These are phyloP conservation scores for Elongisporangium prolatum DNA, from an alignment of 352 stramenopile genomes.

Conservation along the genomic window DNA sequence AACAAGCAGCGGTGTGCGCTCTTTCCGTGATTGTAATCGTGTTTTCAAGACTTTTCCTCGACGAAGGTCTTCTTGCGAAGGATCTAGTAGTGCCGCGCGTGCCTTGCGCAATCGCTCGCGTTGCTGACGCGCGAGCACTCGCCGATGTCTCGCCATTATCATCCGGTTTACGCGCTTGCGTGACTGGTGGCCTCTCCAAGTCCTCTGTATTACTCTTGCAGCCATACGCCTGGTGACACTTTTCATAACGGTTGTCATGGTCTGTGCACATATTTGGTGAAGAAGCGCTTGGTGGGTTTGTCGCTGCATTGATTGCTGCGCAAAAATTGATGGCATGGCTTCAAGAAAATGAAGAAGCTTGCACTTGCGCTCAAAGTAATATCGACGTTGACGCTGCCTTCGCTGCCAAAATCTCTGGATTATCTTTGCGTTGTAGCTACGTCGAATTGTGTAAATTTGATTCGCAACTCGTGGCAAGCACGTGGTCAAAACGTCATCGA, in stretches of 20 bases:
- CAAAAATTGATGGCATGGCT: neutral
- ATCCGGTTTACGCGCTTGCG: conserved; percentile 19
- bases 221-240: conserved; percentile 19
- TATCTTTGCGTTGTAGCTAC: neutral
- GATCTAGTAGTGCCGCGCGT: conserved; percentile 22
- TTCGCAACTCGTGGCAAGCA: neutral
- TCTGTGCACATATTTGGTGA: neutral
- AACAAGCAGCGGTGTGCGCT: conserved; percentile 20
- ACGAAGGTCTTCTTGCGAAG: conserved; percentile 13
- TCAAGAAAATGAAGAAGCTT: neutral
- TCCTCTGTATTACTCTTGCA: conserved; percentile 36
- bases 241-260: conserved; percentile 8
- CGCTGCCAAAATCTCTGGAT: neutral
- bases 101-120: conserved; percentile 27
- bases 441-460: neutral
- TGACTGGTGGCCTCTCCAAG: conserved; percentile 46
- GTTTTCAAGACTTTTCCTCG: conserved; percentile 12
- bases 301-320: neutral
- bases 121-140: conserved; percentile 18
- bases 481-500: neutral
- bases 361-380: neutral
- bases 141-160: conserved; percentile 19
- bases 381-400: neutral
- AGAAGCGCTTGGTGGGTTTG: neutral
- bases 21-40: conserved; percentile 24